phyloP scores from a whole-genome alignment of 164 flowering plant genomes.

The Paratinospora sagittata region DNA sequence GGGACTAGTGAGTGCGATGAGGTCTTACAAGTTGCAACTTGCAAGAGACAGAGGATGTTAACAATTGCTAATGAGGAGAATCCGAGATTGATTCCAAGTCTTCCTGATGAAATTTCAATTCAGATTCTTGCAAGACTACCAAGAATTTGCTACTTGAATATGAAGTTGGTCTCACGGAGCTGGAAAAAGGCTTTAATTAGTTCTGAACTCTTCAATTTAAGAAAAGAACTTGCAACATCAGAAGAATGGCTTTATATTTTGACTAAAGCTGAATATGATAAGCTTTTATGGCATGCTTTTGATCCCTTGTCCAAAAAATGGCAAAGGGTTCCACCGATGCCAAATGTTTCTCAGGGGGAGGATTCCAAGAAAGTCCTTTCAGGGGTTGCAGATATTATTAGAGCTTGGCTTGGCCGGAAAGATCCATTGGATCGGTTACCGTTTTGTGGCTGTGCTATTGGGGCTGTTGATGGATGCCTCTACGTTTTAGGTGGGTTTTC shows the following conservation, averaged over 20 bases:
- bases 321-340: slow-evolving; percentile 81
- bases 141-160: slow-evolving; percentile 39
- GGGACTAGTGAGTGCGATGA: slow-evolving; percentile 24
- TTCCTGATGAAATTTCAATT: slow-evolving; percentile 82
- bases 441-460: slow-evolving; percentile 75
- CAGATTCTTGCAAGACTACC: slow-evolving; percentile 83
- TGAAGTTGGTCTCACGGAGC: slow-evolving; percentile 55
- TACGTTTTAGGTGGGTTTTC: slow-evolving; percentile 85
- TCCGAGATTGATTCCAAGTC: slow-evolving; percentile 63
- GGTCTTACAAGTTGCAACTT: slow-evolving; percentile 27
- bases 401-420: slow-evolving; percentile 66
- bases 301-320: slow-evolving; percentile 59
- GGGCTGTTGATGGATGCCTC: slow-evolving; percentile 70
- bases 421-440: slow-evolving; percentile 48
- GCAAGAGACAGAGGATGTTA: slow-evolving; percentile 68
- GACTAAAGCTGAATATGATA: slow-evolving; percentile 51
- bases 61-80: slow-evolving; percentile 28
- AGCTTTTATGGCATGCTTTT: slow-evolving; percentile 61
- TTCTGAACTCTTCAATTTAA: slow-evolving; percentile 46
- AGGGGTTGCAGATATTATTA: slow-evolving; percentile 50
- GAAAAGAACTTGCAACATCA: slow-evolving; percentile 61
- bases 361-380: slow-evolving; percentile 33
- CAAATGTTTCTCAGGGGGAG: slow-evolving; percentile 38
- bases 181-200: slow-evolving; percentile 59
- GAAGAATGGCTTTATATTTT: slow-evolving; percentile 81